phyloP scores from a whole-genome alignment of 129 eudicot species.

The Deinandra increscens region DNA sequence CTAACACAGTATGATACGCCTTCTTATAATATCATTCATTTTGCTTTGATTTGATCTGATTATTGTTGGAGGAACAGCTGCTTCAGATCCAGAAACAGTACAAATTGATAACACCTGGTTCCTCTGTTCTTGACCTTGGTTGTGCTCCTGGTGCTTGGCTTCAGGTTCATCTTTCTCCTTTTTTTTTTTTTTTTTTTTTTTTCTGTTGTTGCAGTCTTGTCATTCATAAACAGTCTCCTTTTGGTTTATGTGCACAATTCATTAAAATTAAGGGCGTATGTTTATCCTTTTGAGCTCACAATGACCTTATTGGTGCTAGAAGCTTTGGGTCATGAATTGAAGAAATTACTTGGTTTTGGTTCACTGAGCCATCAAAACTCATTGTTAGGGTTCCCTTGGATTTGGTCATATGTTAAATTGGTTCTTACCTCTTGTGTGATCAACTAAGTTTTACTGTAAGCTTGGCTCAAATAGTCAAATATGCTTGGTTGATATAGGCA shows the following conservation, averaged over 20 bases:
- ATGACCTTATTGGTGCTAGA: neutral
- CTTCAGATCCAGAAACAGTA: slow-evolving; percentile 88
- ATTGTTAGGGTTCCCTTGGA: neutral
- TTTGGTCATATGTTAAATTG: neutral
- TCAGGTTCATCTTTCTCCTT: slow-evolving; percentile 53
- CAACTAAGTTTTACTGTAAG: neutral
- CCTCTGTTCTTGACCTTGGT: slow-evolving; percentile 92
- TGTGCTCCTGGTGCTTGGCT: slow-evolving; percentile 99
- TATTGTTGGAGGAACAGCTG: slow-evolving; percentile 44
- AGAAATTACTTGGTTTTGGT: neutral
- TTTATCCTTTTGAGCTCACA: too few species aligned
- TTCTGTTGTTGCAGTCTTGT: neutral
- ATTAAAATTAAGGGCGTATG: too few species aligned
- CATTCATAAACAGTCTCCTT: neutral
- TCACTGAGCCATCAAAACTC: neutral
- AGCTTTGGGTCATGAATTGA: neutral
- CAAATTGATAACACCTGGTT: slow-evolving; percentile 72
- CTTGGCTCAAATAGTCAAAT: too few species aligned
- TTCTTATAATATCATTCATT: neutral
- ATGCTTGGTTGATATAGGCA: neutral
- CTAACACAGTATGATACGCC: neutral
- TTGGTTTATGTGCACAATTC: neutral
- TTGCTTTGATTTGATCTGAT: neutral
- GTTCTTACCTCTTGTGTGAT: neutral
- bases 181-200: neutral